A percentile compares a stretch with the other conserved stretches of the same genome.
Conservation (phyloP, 148 eudicot species). For the Diospyros kaki region DNA sequence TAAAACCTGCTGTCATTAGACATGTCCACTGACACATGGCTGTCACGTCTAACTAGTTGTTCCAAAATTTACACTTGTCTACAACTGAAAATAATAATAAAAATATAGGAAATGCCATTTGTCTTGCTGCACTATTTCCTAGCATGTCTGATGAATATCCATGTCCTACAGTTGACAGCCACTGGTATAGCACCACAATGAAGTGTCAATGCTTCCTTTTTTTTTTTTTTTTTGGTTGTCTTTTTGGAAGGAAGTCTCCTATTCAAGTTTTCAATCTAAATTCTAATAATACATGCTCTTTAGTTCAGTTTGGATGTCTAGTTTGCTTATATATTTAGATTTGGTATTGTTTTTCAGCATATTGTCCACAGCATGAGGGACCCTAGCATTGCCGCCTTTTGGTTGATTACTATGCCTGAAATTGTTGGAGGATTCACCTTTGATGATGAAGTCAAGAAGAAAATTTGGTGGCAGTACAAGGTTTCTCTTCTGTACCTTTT, state of each 20-base stretch:
- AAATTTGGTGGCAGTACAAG: constrained; percentile 97
- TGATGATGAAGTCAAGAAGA: constrained; percentile 86
- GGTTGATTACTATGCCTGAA: constrained; percentile 93
- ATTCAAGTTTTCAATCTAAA: neutral
- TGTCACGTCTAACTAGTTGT: too few species aligned
- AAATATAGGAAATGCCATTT: too few species aligned
- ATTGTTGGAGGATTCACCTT: constrained; percentile 80
- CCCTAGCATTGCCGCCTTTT: constrained; percentile 95
- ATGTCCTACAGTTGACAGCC: too few species aligned
- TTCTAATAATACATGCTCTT: neutral
- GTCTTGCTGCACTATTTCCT: too few species aligned
- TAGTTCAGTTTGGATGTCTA: neutral
- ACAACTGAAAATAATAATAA: too few species aligned
- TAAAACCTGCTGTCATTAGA: too few species aligned
- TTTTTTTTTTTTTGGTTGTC: neutral
- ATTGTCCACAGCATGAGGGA: constrained; percentile 86
- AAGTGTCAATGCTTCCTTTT: neutral
- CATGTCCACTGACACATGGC: too few species aligned
- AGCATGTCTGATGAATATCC: too few species aligned
- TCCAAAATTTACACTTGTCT: too few species aligned
- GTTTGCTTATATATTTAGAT: neutral
- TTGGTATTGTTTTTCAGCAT: constrained; percentile 48
- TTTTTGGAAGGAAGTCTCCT: neutral
- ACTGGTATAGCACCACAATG: too few species aligned
- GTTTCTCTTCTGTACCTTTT: constrained; percentile 27